These are phyloP conservation scores for Cephalotrichum gorgonifer DNA, from an alignment of 2,329 filamentous ascomycete genomes.

Conservation along the genomic window DNA sequence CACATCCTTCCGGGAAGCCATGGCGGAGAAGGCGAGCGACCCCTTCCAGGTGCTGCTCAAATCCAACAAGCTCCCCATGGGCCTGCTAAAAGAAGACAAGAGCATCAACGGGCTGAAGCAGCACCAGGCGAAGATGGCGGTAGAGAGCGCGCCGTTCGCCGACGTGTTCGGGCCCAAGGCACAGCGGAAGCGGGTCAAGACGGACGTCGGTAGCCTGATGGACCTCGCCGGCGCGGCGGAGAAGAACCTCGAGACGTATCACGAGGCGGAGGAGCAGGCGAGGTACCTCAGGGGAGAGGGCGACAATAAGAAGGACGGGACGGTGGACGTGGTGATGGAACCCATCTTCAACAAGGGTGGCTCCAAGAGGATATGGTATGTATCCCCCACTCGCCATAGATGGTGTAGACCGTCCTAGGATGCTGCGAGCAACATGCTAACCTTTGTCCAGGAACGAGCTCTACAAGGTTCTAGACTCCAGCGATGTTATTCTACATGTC, in stretches of 20 bases:
- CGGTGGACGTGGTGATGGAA: slow-evolving; percentile 58
- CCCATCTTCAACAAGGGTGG: slow-evolving; percentile 92
- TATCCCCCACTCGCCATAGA: background rate
- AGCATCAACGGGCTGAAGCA: slow-evolving; percentile 75
- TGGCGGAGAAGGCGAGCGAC: slow-evolving; percentile 80
- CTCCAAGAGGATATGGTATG: slow-evolving; percentile 77
- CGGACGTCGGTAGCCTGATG: slow-evolving; percentile 69
- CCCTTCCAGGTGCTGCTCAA: slow-evolving; percentile 94
- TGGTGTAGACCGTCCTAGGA: background rate
- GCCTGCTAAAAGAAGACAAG: slow-evolving; percentile 70
- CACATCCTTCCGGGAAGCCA: slow-evolving; percentile 77
- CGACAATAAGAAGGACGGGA: slow-evolving; percentile 31
- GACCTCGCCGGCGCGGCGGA: slow-evolving; percentile 74
- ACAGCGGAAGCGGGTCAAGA: slow-evolving; percentile 84
- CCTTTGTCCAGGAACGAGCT: slow-evolving; percentile 56
- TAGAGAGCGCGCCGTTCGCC: slow-evolving; percentile 76
- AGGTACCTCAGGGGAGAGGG: slow-evolving; percentile 62
- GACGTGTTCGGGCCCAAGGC: slow-evolving; percentile 91
- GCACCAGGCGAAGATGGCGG: slow-evolving; percentile 86
- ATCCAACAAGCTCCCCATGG: slow-evolving; percentile 95
- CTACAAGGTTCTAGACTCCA: slow-evolving; percentile 75
- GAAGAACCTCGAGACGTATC: slow-evolving; percentile 71
- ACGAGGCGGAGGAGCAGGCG: slow-evolving; percentile 70
- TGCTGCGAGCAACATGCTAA: background rate
- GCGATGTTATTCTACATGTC: slow-evolving; percentile 88